Evolutionary conservation across 2,329 filamentous ascomycete genomes (phyloP).

Genomic region (Drechslerella coelobrocha): DNA sequence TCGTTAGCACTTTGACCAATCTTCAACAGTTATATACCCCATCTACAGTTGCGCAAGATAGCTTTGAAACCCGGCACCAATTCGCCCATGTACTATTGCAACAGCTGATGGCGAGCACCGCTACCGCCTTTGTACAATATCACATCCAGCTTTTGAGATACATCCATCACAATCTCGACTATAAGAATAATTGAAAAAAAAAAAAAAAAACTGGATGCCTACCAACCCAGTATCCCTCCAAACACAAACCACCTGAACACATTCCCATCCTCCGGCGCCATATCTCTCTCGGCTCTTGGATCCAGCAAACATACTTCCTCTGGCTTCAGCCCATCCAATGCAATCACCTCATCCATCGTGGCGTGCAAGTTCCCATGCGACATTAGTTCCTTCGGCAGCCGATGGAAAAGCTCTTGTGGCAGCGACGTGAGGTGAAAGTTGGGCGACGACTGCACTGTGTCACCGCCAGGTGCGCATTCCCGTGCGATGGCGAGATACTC

Average conservation of each 20-base stretch:
- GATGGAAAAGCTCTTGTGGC: constrained; percentile 66
- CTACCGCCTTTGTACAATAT: too few relatives aligned
- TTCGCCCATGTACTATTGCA: not conserved
- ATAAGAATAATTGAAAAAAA: not conserved
- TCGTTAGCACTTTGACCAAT: not conserved
- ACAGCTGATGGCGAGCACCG: too few relatives aligned
- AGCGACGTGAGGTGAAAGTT: constrained; percentile 84
- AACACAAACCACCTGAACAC: constrained; percentile 91
- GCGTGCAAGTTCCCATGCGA: constrained; percentile 69
- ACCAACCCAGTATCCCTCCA: constrained; percentile 87
- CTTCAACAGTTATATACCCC: not conserved
- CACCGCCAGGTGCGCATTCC: constrained; percentile 67
- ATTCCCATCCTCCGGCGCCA: constrained; percentile 81
- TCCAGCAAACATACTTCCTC: constrained; percentile 90
- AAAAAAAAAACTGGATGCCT: constrained; percentile 38
- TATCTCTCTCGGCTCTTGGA: constrained; percentile 79
- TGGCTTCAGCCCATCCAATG: constrained; percentile 71
- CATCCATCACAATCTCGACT: too few relatives aligned
- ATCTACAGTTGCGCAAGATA: too few relatives aligned
- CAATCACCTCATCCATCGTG: constrained; percentile 80
- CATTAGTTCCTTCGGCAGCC: constrained; percentile 66
- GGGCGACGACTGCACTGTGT: constrained; percentile 58
- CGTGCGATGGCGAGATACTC: constrained; percentile 88
- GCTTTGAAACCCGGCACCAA: not conserved
- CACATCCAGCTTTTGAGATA: too few relatives aligned